Evolutionary conservation across 495 filamentous ascomycete species (phyloP).

Genomic region (Polyplosphaeria fusca): DNA sequence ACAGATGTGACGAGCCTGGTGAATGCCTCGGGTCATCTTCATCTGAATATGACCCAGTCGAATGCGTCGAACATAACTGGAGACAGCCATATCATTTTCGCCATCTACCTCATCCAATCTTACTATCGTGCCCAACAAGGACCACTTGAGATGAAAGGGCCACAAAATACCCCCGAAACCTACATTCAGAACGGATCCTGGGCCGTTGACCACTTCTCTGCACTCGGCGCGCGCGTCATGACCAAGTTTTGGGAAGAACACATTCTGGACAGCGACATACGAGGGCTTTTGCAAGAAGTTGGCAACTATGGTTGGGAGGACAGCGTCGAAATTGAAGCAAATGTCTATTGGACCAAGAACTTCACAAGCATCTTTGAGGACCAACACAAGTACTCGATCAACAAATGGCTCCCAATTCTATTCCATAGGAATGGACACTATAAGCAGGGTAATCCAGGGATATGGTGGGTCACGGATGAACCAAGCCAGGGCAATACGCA

Average conservation of each 20-base stretch:
- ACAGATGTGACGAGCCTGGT: conserved; percentile 10
- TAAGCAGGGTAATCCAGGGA: conserved; percentile 1
- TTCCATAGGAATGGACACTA: conserved; percentile 15
- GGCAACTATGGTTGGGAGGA: conserved; percentile 31
- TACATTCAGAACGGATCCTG: conserved; percentile 38
- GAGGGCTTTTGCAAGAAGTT: conserved; percentile 35
- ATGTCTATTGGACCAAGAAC: conserved; percentile 18
- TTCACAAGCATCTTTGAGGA: conserved; percentile 30
- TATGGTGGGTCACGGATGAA: conserved; percentile 33
- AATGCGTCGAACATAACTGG: conserved; percentile 2
- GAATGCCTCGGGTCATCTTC: conserved; percentile 2
- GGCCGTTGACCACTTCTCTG: conserved; percentile 40
- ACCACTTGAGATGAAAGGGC: conserved; percentile 14
- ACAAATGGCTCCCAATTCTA: conserved; percentile 27
- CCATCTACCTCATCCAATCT: conserved; percentile 21
- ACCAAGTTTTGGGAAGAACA: conserved; percentile 39
- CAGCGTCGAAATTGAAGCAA: conserved; percentile 18
- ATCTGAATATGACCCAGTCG: background rate
- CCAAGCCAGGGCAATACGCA: conserved; percentile 22
- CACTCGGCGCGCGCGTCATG: conserved; percentile 32
- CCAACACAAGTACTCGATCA: conserved; percentile 27
- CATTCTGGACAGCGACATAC: conserved; percentile 32
- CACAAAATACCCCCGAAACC: conserved; percentile 5
- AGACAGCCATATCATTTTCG: conserved; percentile 18
- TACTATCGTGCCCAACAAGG: conserved; percentile 12